Conservation (phyloP, 1,139 yeast species). For the Schizosaccharomyces versatilis region DNA sequence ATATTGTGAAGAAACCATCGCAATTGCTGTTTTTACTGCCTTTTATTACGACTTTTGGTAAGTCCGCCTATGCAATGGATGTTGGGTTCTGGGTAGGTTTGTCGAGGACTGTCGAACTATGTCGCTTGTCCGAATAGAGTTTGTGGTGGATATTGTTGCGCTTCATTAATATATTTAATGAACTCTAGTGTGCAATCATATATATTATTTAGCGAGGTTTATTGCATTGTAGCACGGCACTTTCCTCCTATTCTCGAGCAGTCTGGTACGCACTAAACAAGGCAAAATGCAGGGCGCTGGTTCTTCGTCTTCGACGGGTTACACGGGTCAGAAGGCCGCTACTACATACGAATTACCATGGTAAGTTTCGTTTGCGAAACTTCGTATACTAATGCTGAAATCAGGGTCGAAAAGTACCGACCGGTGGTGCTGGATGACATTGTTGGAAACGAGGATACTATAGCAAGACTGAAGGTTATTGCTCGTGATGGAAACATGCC, state of each 20-base stretch:
- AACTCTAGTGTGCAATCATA: no score
- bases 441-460: slow-evolving; percentile 82
- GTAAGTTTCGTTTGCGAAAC: neutral
- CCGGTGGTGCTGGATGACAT: slow-evolving; percentile 60
- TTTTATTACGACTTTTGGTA: no score
- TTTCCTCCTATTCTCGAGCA: neutral
- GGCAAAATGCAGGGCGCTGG: neutral
- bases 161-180: no score
- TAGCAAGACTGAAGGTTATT: slow-evolving; percentile 60
- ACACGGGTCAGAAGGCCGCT: neutral
- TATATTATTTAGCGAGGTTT: no score
- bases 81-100: no score
- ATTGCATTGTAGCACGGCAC: neutral
- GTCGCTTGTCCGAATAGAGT: no score
- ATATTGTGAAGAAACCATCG: no score
- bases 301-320: neutral
- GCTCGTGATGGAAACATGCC: slow-evolving; percentile 93
- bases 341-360: slow-evolving; percentile 7
- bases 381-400: neutral
- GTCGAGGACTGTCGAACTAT: no score
- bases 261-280: neutral
- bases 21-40: no score
- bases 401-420: slow-evolving; percentile 83
- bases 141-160: no score
- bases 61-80: no score